Percentiles rank a stretch among this genome's conserved stretches.
These are phyloP conservation scores for Tothia fuscella DNA, from an alignment of 2,329 filamentous ascomycete genomes.

Conservation along the genomic window DNA sequence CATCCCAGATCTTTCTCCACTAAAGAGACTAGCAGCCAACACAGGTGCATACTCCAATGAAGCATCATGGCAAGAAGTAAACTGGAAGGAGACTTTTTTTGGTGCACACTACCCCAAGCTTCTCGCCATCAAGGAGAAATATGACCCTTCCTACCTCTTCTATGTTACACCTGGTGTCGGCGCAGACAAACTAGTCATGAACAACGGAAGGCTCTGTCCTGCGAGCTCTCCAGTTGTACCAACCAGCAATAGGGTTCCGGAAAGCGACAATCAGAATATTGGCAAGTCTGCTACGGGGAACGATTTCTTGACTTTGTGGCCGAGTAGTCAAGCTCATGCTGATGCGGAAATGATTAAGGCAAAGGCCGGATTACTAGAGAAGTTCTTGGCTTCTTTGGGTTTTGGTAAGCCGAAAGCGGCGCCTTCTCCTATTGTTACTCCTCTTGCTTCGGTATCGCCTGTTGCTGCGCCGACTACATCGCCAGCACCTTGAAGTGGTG, in stretches of 20 bases:
- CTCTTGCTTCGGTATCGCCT: neutral
- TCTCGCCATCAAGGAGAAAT: constrained; percentile 37
- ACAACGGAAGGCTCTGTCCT: constrained; percentile 1
- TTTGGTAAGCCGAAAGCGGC: neutral
- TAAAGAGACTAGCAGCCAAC: constrained; percentile 1
- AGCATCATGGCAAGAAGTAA: neutral
- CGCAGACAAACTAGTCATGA: constrained; percentile 5
- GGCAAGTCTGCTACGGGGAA: too few relatives aligned
- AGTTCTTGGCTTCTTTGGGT: constrained; percentile 1
- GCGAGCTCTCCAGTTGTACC: neutral
- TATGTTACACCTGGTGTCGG: constrained; percentile 17
- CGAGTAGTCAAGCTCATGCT: neutral
- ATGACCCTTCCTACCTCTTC: constrained; percentile 44
- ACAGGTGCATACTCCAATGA: constrained; percentile 8
- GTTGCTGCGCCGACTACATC: too few relatives aligned
- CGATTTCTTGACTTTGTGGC: too few relatives aligned
- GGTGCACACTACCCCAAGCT: constrained; percentile 38
- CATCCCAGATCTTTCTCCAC: neutral
- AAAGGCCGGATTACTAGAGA: too few relatives aligned
- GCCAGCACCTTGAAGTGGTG: too few relatives aligned
- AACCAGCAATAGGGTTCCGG: constrained; percentile 6
- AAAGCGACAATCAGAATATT: constrained; percentile 5
- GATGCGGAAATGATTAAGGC: constrained; percentile 3
- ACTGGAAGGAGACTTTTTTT: constrained; percentile 44
- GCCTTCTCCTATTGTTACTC: neutral